Conservation (phyloP, 2,329 filamentous ascomycete species). For the Aspergillus ochraceus region DNA sequence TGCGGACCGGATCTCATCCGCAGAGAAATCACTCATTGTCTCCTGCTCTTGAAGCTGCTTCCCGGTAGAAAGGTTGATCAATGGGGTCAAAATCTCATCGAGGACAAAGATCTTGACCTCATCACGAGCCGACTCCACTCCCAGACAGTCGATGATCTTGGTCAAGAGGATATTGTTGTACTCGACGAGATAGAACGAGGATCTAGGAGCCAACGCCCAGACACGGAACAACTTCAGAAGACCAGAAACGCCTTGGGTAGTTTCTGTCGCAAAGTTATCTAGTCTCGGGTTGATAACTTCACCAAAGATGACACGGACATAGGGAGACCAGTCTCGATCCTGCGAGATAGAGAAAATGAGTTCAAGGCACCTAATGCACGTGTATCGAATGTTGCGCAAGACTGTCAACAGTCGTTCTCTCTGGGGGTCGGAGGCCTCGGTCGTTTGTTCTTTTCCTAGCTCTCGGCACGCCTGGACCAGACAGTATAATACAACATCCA, state of each 20-base stretch:
- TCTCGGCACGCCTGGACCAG: slow-evolving; percentile 66
- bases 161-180: slow-evolving; percentile 62
- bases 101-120: slow-evolving; percentile 83
- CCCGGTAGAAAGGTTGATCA: slow-evolving; percentile 62
- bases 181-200: slow-evolving; percentile 68
- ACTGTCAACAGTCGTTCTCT: slow-evolving; percentile 35
- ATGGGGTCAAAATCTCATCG: slow-evolving; percentile 67
- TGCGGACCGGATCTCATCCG: slow-evolving; percentile 35
- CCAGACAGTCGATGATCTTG: slow-evolving; percentile 71
- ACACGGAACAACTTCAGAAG: slow-evolving; percentile 77
- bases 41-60: slow-evolving; percentile 54
- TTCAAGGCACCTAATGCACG: slow-evolving; percentile 77
- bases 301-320: slow-evolving; percentile 68
- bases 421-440: slow-evolving; percentile 26
- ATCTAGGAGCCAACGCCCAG: slow-evolving; percentile 70
- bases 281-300: slow-evolving; percentile 77
- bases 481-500: slow-evolving; percentile 80
- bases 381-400: slow-evolving; percentile 52
- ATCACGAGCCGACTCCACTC: slow-evolving; percentile 73
- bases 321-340: slow-evolving; percentile 69
- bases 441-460: slow-evolving; percentile 35
- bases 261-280: slow-evolving; percentile 77
- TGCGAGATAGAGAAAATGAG: slow-evolving; percentile 74
- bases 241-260: slow-evolving; percentile 83
- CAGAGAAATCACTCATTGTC: slow-evolving; percentile 41